Evolutionary conservation across 164 flowering plant species (phyloP).

Genomic region (Houttuynia cordata): DNA sequence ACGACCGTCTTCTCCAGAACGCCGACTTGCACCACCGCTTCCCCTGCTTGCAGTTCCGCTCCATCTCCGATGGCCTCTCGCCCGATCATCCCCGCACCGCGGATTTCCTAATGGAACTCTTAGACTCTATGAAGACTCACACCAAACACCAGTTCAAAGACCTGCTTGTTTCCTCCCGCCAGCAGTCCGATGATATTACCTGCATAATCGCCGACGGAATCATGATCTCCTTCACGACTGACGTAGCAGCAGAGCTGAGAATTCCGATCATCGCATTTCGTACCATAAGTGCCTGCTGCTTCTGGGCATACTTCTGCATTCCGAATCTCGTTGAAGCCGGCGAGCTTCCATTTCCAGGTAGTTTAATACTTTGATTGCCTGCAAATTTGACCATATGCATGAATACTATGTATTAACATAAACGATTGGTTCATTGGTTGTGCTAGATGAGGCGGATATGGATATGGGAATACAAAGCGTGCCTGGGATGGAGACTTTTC

Average conservation of each 20-base stretch:
- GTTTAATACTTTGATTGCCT: background rate
- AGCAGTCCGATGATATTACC: constrained; percentile 5
- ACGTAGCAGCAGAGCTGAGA: constrained; percentile 20
- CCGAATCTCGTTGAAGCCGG: constrained; percentile 13
- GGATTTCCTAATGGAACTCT: constrained; percentile 7
- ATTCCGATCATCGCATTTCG: constrained; percentile 17
- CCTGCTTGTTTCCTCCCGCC: constrained; percentile 5
- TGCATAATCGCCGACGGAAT: constrained; percentile 27
- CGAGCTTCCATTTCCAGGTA: constrained; percentile 31
- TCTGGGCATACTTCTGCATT: constrained; percentile 21
- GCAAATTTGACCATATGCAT: no score
- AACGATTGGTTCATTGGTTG: background rate
- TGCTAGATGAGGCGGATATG: constrained; percentile 12
- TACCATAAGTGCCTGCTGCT: constrained; percentile 17
- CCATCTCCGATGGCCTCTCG: constrained; percentile 28
- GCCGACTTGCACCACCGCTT: constrained; percentile 3
- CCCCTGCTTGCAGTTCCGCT: constrained; percentile 14
- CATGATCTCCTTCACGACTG: constrained; percentile 6
- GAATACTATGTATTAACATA: background rate
- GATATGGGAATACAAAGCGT: constrained; percentile 10
- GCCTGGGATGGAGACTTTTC: constrained; percentile 19
- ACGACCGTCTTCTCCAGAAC: constrained; percentile 18
- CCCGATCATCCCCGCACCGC: constrained; percentile 17
- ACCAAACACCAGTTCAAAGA: constrained; percentile 13
- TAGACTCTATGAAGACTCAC: constrained; percentile 5